These are phyloP conservation scores for Vigna hirtella DNA, from an alignment of 306 rosid genomes.

Conservation along the genomic window DNA sequence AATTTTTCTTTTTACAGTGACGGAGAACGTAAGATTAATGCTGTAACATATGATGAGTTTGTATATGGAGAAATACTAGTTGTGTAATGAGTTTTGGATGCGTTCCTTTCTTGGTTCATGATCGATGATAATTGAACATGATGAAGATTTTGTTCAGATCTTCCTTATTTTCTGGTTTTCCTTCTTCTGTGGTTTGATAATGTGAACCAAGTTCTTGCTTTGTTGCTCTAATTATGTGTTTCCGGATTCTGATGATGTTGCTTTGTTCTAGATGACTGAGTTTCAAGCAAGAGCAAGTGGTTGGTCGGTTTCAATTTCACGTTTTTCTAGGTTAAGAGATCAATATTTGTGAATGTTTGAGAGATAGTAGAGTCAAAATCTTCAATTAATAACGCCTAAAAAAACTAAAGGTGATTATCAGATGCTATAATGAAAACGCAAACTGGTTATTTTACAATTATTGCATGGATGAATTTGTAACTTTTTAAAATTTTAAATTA, in stretches of 20 bases:
- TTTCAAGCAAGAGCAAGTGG: neutral
- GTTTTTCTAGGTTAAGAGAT: neutral
- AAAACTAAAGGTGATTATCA: neutral
- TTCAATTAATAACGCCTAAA: neutral
- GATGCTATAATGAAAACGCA: neutral
- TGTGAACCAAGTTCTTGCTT: neutral
- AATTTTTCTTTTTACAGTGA: no score
- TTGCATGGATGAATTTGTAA: neutral
- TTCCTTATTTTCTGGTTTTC: neutral
- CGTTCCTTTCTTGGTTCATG: neutral
- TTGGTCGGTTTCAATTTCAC: neutral
- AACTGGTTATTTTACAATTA: neutral
- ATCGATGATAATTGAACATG: constrained; percentile 8
- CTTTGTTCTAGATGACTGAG: neutral
- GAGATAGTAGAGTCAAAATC: neutral
- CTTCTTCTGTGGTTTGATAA: neutral
- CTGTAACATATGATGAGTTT: neutral
- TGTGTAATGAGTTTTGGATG: no score
- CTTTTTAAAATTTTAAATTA: neutral
- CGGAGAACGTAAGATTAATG: no score
- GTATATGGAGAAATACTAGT: no score
- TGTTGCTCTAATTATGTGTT: constrained; percentile 1
- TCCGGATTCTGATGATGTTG: neutral
- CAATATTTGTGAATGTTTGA: neutral
- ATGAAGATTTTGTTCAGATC: constrained; percentile 5